Percentiles rank a stretch among this genome's conserved stretches.
Conservation (phyloP, 495 filamentous ascomycete genomes). For the Neurospora sp. region DNA sequence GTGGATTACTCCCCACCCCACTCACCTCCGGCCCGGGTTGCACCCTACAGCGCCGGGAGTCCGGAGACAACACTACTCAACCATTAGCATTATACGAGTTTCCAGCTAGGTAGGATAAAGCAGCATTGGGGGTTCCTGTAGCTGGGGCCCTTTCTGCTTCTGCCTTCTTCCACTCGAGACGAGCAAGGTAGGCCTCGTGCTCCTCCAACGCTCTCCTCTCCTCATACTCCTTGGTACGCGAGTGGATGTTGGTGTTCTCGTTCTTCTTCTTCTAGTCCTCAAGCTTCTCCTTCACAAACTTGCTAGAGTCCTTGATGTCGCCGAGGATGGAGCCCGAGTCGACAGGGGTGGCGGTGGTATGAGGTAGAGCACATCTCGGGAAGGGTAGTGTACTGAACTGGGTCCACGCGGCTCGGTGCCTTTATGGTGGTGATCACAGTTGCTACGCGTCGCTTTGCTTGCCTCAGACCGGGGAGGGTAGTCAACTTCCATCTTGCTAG, state of each 20-base stretch:
- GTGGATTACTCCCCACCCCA: too few species aligned
- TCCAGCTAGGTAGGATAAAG: too few species aligned
- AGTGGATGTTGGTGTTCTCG: conserved; percentile 5
- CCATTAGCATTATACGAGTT: too few species aligned
- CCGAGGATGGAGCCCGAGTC: conserved; percentile 10
- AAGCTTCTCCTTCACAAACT: conserved; percentile 27
- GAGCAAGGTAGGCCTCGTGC: conserved; percentile 24
- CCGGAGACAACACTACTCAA: too few species aligned
- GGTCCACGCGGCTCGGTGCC: too few species aligned
- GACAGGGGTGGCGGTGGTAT: conserved; percentile 9
- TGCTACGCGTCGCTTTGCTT: conserved; percentile 16
- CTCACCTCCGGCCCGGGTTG: too few species aligned
- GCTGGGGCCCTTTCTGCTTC: not conserved
- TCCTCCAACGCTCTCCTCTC: conserved; percentile 34
- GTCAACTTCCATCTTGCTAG: conserved; percentile 26
- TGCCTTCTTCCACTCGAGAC: conserved; percentile 19
- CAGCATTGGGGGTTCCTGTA: too few species aligned
- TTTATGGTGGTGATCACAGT: too few species aligned
- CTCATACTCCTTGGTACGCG: conserved; percentile 35
- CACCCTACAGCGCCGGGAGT: too few species aligned
- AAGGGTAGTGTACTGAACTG: too few species aligned
- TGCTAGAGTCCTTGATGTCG: conserved; percentile 16
- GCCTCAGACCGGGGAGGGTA: conserved; percentile 61
- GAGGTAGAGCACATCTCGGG: too few species aligned
- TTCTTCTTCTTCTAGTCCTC: conserved; percentile 15